Conservation (phyloP, 2,329 filamentous ascomycete species). For the Lasiodiplodia citricola region DNA sequence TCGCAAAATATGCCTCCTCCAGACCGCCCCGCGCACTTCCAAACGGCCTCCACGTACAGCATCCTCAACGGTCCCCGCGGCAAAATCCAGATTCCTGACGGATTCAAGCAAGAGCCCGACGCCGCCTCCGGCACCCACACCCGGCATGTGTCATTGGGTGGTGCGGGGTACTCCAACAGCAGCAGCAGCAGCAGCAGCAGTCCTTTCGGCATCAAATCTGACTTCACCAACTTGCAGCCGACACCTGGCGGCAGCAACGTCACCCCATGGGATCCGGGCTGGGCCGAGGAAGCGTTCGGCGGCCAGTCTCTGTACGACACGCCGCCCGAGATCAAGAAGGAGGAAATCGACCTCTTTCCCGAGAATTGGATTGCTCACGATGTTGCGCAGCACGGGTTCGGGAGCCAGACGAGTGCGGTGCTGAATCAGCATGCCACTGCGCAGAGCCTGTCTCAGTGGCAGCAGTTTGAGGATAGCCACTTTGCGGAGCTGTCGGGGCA, state of each 20-base stretch:
- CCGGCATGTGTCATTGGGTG: background rate
- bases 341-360: background rate
- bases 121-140: background rate
- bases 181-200: background rate
- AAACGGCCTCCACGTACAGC: background rate
- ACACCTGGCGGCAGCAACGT: background rate
- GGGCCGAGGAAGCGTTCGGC: constrained; percentile 12
- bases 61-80: background rate
- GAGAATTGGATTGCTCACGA: background rate
- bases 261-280: constrained; percentile 4
- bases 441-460: background rate
- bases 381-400: background rate
- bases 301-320: background rate
- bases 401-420: background rate
- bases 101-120: background rate
- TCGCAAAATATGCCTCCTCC: background rate
- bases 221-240: background rate
- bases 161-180: background rate
- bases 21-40: background rate
- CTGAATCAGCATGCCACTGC: background rate
- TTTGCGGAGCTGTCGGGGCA: background rate
- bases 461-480: background rate
- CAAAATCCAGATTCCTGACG: background rate
- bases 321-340: background rate
- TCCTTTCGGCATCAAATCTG: background rate